These are phyloP conservation scores for Tripterygium wilfordii DNA, from an alignment of 177 flowering plant species.

Conservation along the genomic window DNA sequence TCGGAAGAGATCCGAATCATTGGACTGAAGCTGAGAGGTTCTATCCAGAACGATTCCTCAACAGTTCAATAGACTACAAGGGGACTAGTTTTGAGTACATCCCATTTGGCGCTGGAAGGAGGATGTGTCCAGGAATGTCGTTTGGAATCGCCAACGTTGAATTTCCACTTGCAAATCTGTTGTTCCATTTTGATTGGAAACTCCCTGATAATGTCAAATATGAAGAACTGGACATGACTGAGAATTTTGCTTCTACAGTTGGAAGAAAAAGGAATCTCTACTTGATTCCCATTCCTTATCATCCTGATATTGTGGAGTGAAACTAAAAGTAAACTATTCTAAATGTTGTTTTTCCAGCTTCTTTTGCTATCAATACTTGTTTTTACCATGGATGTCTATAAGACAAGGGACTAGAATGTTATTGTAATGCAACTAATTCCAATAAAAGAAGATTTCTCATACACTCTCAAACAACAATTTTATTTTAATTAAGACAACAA, in stretches of 20 bases:
- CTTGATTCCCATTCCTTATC: not conserved
- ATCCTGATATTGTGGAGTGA: too few species aligned
- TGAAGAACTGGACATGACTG: constrained; percentile 8
- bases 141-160: constrained; percentile 10
- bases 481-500: too few species aligned
- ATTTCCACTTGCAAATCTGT: constrained; percentile 5
- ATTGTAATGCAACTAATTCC: too few species aligned
- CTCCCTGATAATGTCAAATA: constrained; percentile 11
- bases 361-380: too few species aligned
- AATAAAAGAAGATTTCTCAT: too few species aligned
- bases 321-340: too few species aligned
- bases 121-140: constrained; percentile 10
- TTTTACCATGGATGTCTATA: too few species aligned
- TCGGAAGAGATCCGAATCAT: constrained; percentile 28
- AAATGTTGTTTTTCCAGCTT: too few species aligned
- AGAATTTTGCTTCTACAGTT: not conserved
- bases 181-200: constrained; percentile 14
- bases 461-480: too few species aligned
- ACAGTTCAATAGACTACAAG: constrained; percentile 20
- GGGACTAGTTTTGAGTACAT: constrained; percentile 14
- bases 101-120: constrained; percentile 14
- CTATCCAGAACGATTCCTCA: constrained; percentile 36
- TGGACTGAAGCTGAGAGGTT: constrained; percentile 37
- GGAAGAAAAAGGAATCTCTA: not conserved
- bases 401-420: too few species aligned